Base-by-base conservation (phyloP, 2,329 filamentous ascomycete genomes). In the Pseudogymnoascus sp. region DNA sequence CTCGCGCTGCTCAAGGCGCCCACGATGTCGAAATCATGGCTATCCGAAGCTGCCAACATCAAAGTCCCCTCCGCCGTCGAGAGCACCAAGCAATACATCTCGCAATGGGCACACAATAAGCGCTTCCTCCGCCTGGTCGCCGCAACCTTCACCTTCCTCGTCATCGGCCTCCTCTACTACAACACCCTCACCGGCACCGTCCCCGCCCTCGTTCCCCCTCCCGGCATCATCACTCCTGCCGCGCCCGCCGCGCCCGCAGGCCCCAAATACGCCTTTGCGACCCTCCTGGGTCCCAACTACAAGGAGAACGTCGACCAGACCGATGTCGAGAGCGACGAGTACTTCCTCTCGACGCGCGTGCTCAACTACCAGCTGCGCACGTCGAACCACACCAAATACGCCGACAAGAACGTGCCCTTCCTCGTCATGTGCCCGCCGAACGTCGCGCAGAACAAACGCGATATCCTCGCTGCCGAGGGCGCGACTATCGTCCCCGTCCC, bases 291-390 rank as follows among this genome's bases (percentile, higher is more conserved):
- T 3, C 43, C 43, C 1, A 50, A 50, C 43, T 50, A 50, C 43
- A 6, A 5, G 6, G 25, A 50, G 14, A 5, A 50, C 7, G 43
- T 30, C 22, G 14, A 50, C 14, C 43, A 50, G 14, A 50, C 43
- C 14, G 43, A 50, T 8, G 16, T 50, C 30, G 62, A 63, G 3
- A 67, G 68, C 32, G 70, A 73, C 47, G 65, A 68, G 9, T 76
- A 75, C 64, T 73, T 74, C 59, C 64, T 67, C 11, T 67, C 69
- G 11, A 69, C 71, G 0, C 72, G 74, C 2, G 65, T 74, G 38
- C 67, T 76, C 9, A 68, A 67, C 12, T 74, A 75, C 61, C 73
- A 75, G 63, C 66, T 76, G 2, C 66, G 70, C 70, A 75, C 57
- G 65, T 66, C 18, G 4, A 76, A 74, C 6, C 64, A 67, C 5